Conservation (phyloP, 2,329 filamentous ascomycete species). For the Epichloe elymi region DNA sequence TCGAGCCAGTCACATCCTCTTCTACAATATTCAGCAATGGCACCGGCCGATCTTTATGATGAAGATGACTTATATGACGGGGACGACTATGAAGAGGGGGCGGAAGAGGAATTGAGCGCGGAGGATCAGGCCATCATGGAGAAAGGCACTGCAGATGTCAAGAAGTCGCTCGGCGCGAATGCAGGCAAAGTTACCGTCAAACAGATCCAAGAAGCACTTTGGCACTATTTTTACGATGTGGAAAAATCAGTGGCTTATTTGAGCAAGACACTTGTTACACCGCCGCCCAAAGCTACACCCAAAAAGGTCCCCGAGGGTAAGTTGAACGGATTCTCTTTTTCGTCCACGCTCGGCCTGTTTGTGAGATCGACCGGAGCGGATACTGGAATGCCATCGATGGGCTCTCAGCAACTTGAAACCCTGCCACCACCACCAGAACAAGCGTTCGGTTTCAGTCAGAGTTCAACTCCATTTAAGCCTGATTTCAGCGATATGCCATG, state of each 20-base stretch:
- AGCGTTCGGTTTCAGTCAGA: background rate
- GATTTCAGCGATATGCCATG: constrained; percentile 78
- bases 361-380: constrained; percentile 20
- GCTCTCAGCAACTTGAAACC: constrained; percentile 3
- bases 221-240: constrained; percentile 93
- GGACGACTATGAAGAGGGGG: constrained; percentile 32
- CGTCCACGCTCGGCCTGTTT: constrained; percentile 14
- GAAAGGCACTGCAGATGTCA: constrained; percentile 52
- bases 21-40: constrained; percentile 7
- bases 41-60: constrained; percentile 27
- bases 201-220: constrained; percentile 80
- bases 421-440: background rate
- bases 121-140: constrained; percentile 42
- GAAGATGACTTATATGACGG: constrained; percentile 35
- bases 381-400: constrained; percentile 10
- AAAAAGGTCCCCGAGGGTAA: constrained; percentile 32
- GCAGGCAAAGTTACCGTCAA: constrained; percentile 39
- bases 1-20: background rate
- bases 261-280: constrained; percentile 45
- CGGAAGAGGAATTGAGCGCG: constrained; percentile 31
- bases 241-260: constrained; percentile 75
- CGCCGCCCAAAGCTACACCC: constrained; percentile 18
- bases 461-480: background rate
- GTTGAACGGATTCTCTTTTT: constrained; percentile 21
- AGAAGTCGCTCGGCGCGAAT: constrained; percentile 47